A percentile compares a stretch with the other conserved stretches of the same genome.
Conservation (phyloP, 83 land plant genomes). For the Larix sibirica region DNA sequence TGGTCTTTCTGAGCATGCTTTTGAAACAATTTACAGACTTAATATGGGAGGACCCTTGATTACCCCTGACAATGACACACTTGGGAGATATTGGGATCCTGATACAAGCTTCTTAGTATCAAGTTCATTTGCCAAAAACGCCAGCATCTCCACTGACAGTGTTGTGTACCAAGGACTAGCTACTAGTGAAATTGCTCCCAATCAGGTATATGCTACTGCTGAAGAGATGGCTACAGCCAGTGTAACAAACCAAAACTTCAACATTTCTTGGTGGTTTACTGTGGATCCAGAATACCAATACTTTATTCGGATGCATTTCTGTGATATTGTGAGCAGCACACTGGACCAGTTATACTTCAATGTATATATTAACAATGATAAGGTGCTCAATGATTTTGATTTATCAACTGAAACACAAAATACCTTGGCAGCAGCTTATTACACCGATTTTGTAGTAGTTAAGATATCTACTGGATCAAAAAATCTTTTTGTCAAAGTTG, state of each 20-base stretch:
- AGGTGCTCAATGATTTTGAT: conserved; percentile 38
- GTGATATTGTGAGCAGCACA: conserved; percentile 60
- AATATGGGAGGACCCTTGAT: conserved; percentile 67
- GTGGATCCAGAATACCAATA: conserved; percentile 48
- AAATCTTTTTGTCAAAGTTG: conserved; percentile 33
- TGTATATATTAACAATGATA: conserved; percentile 43
- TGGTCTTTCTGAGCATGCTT: conserved; percentile 25
- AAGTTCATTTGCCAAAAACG: not conserved
- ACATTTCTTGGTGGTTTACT: conserved; percentile 66
- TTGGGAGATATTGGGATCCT: conserved; percentile 55
- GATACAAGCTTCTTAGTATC: conserved; percentile 31
- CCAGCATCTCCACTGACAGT: not conserved
- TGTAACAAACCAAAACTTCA: conserved; percentile 18
- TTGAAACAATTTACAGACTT: conserved; percentile 40
- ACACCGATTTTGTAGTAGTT: conserved; percentile 47
- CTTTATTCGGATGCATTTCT: conserved; percentile 70
- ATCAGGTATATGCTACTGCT: conserved; percentile 45
- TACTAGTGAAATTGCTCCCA: conserved; percentile 58
- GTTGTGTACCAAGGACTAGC: conserved; percentile 21
- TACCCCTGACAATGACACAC: conserved; percentile 44
- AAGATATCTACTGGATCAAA: conserved; percentile 18
- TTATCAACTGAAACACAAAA: conserved; percentile 23
- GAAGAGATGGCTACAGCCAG: conserved; percentile 31
- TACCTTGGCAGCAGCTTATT: conserved; percentile 39
- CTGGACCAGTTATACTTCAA: conserved; percentile 47